These are phyloP conservation scores for Candolleomyces aberdarensis DNA, from an alignment of 768 basidiomycete species.

Conservation along the genomic window DNA sequence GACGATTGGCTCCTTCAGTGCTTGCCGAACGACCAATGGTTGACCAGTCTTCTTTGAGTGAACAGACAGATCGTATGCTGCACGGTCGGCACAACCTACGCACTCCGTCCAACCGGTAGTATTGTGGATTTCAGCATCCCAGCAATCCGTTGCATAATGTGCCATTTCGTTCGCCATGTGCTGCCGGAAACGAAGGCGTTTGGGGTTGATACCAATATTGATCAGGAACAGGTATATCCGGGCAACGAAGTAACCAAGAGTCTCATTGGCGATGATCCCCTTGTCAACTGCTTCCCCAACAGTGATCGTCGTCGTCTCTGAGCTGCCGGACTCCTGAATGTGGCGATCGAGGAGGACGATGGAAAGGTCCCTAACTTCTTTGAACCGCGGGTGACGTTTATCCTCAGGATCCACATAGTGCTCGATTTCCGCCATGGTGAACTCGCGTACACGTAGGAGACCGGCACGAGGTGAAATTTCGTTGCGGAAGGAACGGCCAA, in stretches of 20 bases:
- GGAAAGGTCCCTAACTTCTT: constrained; percentile 70
- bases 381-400: constrained; percentile 85
- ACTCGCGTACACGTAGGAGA: constrained; percentile 94
- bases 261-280: constrained; percentile 93
- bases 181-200: constrained; percentile 87
- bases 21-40: constrained; percentile 81
- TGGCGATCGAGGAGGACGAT: constrained; percentile 79
- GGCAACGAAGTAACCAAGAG: constrained; percentile 95
- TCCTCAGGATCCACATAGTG: constrained; percentile 96
- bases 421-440: constrained; percentile 99
- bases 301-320: constrained; percentile 58
- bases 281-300: constrained; percentile 87
- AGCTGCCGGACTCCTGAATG: constrained; percentile 76
- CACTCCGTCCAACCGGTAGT: constrained; percentile 95
- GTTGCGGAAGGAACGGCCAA: constrained; percentile 95
- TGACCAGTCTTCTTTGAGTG: constrained; percentile 84
- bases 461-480: constrained; percentile 98
- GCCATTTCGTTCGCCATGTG: constrained; percentile 99
- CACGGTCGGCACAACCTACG: constrained; percentile 97
- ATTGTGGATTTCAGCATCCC: constrained; percentile 98
- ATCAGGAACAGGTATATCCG: constrained; percentile 87
- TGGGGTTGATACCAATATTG: constrained; percentile 86
- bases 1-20: constrained; percentile 80
- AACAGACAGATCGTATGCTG: constrained; percentile 93
- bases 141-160: constrained; percentile 98